These are phyloP conservation scores for Lichtheimia ramosa DNA, from an alignment of 371 early-diverging fungal species.

Conservation along the genomic window DNA sequence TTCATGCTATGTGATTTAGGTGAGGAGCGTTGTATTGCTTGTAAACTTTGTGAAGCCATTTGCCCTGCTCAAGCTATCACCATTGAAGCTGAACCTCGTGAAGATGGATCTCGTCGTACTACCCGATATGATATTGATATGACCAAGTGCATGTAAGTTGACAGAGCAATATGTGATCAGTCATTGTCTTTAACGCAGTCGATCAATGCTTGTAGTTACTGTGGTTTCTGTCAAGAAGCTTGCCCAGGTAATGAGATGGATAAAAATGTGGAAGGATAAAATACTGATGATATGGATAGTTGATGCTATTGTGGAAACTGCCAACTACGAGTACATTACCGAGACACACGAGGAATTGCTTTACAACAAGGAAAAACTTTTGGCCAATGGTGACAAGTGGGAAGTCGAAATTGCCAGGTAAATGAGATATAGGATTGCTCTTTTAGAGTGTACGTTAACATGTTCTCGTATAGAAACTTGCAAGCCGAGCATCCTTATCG, in stretches of 20 bases:
- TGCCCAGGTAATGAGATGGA: conserved; percentile 46
- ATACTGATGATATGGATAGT: conserved; percentile 39
- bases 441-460: background rate
- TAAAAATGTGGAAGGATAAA: background rate
- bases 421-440: background rate
- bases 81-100: conserved; percentile 96
- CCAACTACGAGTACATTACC: conserved; percentile 96
- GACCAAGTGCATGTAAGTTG: conserved; percentile 89
- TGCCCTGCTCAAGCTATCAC: conserved; percentile 99
- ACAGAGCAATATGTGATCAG: background rate
- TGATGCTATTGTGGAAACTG: conserved; percentile 98
- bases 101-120: conserved; percentile 94
- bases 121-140: conserved; percentile 98
- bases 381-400: conserved; percentile 98
- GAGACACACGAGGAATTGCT: conserved; percentile 96
- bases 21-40: conserved; percentile 98
- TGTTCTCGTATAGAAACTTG: conserved; percentile 38
- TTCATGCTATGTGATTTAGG: conserved; percentile 50
- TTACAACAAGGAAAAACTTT: conserved; percentile 97
- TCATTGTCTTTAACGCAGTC: conserved; percentile 29
- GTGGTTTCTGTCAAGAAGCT: conserved; percentile 95
- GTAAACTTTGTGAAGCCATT: conserved; percentile 97
- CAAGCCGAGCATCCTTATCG: conserved; percentile 68
- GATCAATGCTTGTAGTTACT: conserved; percentile 54
- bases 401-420: conserved; percentile 85